Percentiles rank a stretch among this genome's conserved stretches.
phyloP scores from a whole-genome alignment of 352 stramenopile species.

The Globisporangium polare region DNA sequence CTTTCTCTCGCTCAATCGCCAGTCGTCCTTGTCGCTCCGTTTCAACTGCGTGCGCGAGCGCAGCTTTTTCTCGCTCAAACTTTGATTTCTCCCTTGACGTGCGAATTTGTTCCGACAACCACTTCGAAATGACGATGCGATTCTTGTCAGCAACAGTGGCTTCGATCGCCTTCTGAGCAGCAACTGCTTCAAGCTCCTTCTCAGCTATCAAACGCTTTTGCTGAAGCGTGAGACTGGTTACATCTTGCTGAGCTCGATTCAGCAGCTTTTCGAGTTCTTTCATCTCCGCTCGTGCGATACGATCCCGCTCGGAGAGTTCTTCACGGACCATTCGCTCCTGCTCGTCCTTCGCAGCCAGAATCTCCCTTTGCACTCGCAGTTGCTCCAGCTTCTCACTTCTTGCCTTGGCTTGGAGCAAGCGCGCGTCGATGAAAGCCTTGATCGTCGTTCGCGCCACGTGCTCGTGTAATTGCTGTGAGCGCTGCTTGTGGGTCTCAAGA shows the following conservation, averaged over 20 bases:
- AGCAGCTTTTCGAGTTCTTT: conserved; percentile 21
- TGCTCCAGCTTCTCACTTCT: conserved; percentile 14
- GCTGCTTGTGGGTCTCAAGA: conserved; percentile 16
- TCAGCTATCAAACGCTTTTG: conserved; percentile 20
- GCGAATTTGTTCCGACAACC: conserved; percentile 29
- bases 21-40: conserved; percentile 2
- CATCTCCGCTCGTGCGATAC: conserved; percentile 9
- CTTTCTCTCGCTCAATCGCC: conserved; percentile 6
- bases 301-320: conserved; percentile 27
- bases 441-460: conserved; percentile 27
- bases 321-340: conserved; percentile 32
- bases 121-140: conserved; percentile 26
- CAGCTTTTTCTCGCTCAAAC: neutral
- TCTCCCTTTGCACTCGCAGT: conserved; percentile 9
- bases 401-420: conserved; percentile 14
- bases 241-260: conserved; percentile 17
- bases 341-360: conserved; percentile 34
- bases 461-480: conserved; percentile 15
- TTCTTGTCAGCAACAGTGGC: conserved; percentile 22
- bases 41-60: neutral
- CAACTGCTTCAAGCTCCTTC: conserved; percentile 20
- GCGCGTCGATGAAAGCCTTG: conserved; percentile 31
- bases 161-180: conserved; percentile 8
- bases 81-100: neutral
- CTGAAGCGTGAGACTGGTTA: conserved; percentile 13